Base-by-base conservation (phyloP, 1,139 yeast genomes). In the Keqinozyma sinolaborantium region DNA sequence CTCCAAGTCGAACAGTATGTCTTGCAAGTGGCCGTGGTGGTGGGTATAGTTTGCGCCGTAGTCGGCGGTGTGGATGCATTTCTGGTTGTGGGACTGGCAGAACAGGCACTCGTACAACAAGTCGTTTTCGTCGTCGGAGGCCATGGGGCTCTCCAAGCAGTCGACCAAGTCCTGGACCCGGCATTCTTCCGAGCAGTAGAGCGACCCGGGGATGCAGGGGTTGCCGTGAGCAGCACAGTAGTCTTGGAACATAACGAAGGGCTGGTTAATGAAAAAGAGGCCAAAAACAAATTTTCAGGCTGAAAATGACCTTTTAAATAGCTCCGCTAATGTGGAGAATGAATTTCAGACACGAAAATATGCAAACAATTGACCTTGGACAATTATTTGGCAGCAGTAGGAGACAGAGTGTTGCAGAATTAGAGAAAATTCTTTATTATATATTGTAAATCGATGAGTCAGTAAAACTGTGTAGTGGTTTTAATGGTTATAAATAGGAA, bases 201-300 rank as follows among this genome's bases (percentile, higher is more conserved):
- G 40, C 5, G 51, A 45, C 5, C 44, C 47, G 2, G 46, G 31
- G 16, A 35, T 33, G 30, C 45, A 40, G 6, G 44, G 50, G 12
- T 28, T 37, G 14, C 52, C 52, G 31, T 48, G 52, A 12, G 48
- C 38, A 23, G 40, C 32, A 28, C 53, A 48, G 32, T 47, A 48
- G 27, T 48, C 53, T 34, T 48, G 46, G 29, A 47, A 48, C 53
- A 48, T 47, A 19, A n/a, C n/a, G n/a, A n/a, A n/a, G n/a, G n/a
- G n/a, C n/a, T n/a, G n/a, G 7, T 16, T 24, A 11, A 24, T 14
- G 5, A 9, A 12, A 28, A 19, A 8, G 13, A 23, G 13, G 13
- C 11, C 6, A 23, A 6, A 23, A 7, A 6, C 6, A 23, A 23
- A n/a, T 23, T 23, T 11, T 23, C 8, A 23, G n/a, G n/a, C n/a